Evolutionary conservation across 768 basidiomycete species (phyloP).

Genomic region (Suillus lakei): DNA sequence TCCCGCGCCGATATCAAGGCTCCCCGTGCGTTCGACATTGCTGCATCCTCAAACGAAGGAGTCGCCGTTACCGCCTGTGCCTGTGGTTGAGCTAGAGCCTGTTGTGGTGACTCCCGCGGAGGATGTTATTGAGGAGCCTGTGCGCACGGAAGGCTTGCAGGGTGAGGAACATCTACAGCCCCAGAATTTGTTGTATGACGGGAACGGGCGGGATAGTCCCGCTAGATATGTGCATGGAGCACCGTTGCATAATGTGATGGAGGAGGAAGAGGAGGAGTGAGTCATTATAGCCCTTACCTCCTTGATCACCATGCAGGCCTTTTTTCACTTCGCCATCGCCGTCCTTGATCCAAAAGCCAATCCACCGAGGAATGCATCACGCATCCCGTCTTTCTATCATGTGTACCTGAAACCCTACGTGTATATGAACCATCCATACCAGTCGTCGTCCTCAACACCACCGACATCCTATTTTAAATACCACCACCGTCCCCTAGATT

Average conservation of each 20-base stretch:
- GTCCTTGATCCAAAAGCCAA: background rate
- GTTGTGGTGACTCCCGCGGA: conserved; percentile 24
- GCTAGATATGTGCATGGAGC: conserved; percentile 82
- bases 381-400: background rate
- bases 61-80: conserved; percentile 10
- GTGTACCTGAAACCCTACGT: background rate
- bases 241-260: conserved; percentile 84
- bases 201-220: conserved; percentile 64
- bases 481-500: background rate
- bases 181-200: conserved; percentile 43
- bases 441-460: background rate
- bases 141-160: background rate
- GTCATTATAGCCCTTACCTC: background rate
- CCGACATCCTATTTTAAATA: conserved; percentile 12
- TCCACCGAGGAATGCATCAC: background rate
- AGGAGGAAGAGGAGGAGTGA: conserved; percentile 76
- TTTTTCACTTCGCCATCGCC: background rate
- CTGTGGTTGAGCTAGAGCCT: conserved; percentile 6
- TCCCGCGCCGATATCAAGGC: conserved; percentile 33
- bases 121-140: conserved; percentile 33
- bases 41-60: conserved; percentile 13
- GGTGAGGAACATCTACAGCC: conserved; percentile 32
- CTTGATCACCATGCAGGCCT: background rate
- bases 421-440: conserved; percentile 3
- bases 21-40: conserved; percentile 38